phyloP scores from a whole-genome alignment of 805 yeast species.

The Ogataea chonburiensis region DNA sequence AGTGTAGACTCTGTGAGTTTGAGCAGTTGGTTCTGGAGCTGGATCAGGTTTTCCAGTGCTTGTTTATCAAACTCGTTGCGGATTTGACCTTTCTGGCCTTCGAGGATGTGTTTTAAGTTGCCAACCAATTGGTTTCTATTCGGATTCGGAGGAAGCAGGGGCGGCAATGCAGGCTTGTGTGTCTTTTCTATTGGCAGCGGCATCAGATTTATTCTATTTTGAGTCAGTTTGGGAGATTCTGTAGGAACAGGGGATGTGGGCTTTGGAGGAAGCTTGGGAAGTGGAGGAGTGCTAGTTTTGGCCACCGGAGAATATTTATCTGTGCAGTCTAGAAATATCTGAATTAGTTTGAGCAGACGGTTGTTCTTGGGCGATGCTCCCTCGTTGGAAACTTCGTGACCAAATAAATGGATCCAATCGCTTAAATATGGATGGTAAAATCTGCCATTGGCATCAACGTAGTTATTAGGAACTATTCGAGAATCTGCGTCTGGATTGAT shows the following conservation, averaged over 20 bases:
- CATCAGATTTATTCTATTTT: slow-evolving; percentile 9
- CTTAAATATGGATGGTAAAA: slow-evolving; percentile 67
- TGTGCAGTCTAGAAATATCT: slow-evolving; percentile 21
- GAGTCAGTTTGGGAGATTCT: slow-evolving; percentile 7
- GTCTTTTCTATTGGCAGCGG: slow-evolving; percentile 12
- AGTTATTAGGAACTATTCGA: slow-evolving; percentile 56
- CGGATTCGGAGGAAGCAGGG: slow-evolving; percentile 33
- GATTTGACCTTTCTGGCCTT: slow-evolving; percentile 10
- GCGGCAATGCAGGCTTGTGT: slow-evolving; percentile 13
- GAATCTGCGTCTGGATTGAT: slow-evolving; percentile 47
- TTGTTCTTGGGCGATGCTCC: slow-evolving; percentile 27
- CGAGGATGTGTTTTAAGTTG: slow-evolving; percentile 11
- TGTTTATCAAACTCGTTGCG: slow-evolving; percentile 12
- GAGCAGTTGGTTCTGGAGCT: slow-evolving; percentile 21
- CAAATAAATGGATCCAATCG: slow-evolving; percentile 44
- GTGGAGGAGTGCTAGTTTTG: slow-evolving; percentile 1
- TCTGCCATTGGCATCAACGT: slow-evolving; percentile 68
- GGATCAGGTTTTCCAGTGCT: slow-evolving; percentile 6
- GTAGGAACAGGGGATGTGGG: slow-evolving; percentile 9
- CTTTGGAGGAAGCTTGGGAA: slow-evolving; percentile 10
- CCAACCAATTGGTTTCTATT: slow-evolving; percentile 17
- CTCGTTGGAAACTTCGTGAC: slow-evolving; percentile 26
- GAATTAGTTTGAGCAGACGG: slow-evolving; percentile 27
- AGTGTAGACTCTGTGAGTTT: slow-evolving; percentile 20
- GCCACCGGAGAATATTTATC: slow-evolving; percentile 18